Evolutionary conservation across 129 eudicot genomes (phyloP), one percentile per base, ranked within the genome.

Genomic region (Oenanthe sinensis): DNA sequence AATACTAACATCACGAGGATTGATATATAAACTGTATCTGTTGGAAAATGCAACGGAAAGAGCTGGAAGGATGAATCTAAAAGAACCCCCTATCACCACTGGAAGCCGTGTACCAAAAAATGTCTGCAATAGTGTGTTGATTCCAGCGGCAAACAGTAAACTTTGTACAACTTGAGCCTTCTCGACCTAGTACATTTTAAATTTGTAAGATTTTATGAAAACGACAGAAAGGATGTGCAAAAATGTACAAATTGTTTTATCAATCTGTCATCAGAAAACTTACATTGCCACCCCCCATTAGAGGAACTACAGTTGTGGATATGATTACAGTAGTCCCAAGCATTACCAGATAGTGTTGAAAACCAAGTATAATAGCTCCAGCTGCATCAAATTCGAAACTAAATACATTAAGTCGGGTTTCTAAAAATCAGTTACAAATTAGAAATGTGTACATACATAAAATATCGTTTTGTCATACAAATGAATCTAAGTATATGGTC

Each of bases 341-440:
- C 97, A 96, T 96, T 52, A 92, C 95, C 24, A 96, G 74, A 77
- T 88, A 96, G 71, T 96, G 97, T 84, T 96, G 97, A 87, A 96
- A 96, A 26, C 95, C 99, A 73, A 96, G 90, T 85, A 96, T 83
- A 11, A 85, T 22, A 2, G 97, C 91, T 81, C 90, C 97, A 55
- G 79, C 99, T 96, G 83, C 90, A 87, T 73, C 43, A 33, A 52
- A 33, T 17, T 46, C 2, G 36, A 77, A 62, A 47, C 46, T 1
- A 1, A 50, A 50, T 50, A 16, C 55, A 49, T 15, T 49, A 48
- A 48, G 17, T 49, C 5, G 20, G 15, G 22, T 15, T 49, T 4
- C 1, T 14, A 48, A 39, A 39, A 39, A 39, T 3, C 20, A 48
- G 17, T 47, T 4, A 47, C 4, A 17, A 10, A 47, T 3, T 13